phyloP scores from a whole-genome alignment of 345 rosid species.

The Populus simonii region DNA sequence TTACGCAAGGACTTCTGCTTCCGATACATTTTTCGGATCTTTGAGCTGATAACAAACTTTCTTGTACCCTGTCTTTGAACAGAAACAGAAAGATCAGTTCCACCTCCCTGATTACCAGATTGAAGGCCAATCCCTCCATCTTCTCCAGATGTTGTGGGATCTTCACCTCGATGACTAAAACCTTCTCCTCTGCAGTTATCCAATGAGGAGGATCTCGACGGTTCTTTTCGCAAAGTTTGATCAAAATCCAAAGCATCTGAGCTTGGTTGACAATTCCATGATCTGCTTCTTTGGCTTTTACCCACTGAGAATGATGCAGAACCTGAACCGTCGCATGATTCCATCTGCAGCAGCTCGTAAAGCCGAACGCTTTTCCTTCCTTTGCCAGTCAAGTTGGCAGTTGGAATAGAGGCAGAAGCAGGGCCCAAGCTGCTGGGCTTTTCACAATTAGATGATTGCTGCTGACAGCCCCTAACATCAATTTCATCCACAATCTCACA shows the following conservation, averaged over 20 bases:
- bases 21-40: conserved; percentile 60
- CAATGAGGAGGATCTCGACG: conserved; percentile 25
- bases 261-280: conserved; percentile 27
- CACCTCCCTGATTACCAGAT: conserved; percentile 28
- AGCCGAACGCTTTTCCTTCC: conserved; percentile 77
- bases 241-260: conserved; percentile 24
- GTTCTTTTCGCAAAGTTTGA: conserved; percentile 23
- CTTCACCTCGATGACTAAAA: conserved; percentile 42
- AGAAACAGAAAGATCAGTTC: conserved; percentile 34
- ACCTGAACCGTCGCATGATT: conserved; percentile 46
- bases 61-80: conserved; percentile 48
- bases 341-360: conserved; percentile 84
- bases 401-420: conserved; percentile 34
- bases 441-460: conserved; percentile 20
- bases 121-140: conserved; percentile 43
- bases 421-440: conserved; percentile 23
- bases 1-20: conserved; percentile 86
- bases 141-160: conserved; percentile 80
- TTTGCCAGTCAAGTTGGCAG: conserved; percentile 44
- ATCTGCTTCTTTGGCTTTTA: conserved; percentile 29
- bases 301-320: conserved; percentile 20
- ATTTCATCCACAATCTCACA: conserved; percentile 51
- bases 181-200: conserved; percentile 32
- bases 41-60: conserved; percentile 60
- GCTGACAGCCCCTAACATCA: conserved; percentile 32